Percentiles rank a stretch among this genome's conserved stretches.
Conservation (phyloP, 2,329 filamentous ascomycete species). For the Trichoderma koningii region DNA sequence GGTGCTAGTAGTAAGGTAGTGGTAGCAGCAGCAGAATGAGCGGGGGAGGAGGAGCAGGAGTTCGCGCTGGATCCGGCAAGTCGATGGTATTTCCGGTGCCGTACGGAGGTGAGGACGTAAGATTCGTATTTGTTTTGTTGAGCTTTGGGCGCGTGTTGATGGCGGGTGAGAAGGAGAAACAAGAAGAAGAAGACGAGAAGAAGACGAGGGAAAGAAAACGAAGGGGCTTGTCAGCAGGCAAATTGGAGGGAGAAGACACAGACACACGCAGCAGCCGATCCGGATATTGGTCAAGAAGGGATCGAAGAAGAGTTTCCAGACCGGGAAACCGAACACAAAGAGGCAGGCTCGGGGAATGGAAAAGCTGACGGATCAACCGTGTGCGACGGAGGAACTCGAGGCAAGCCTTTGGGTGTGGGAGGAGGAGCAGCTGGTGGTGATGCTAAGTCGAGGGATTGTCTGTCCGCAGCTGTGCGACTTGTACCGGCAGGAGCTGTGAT, state of each 20-base stretch:
- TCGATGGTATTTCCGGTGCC: background rate
- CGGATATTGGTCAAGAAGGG: background rate
- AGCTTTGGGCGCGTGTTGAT: background rate
- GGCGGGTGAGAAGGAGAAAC: background rate
- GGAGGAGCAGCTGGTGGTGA: background rate
- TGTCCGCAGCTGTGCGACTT: background rate
- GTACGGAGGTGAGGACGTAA: no score
- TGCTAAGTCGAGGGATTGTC: background rate
- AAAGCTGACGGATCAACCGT: slow-evolving; percentile 8
- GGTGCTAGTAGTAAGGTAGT: background rate
- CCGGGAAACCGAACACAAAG: background rate
- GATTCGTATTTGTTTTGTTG: background rate
- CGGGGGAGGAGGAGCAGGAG: slow-evolving; percentile 13
- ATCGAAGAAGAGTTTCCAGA: background rate
- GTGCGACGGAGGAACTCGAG: background rate
- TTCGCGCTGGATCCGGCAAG: slow-evolving; percentile 13
- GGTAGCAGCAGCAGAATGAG: background rate
- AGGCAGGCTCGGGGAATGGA: slow-evolving; percentile 2
- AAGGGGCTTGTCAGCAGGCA: background rate
- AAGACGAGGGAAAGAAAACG: background rate
- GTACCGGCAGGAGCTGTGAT: background rate
- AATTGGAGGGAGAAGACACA: background rate
- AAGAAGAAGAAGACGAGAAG: background rate
- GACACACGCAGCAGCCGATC: background rate
- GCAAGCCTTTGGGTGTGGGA: slow-evolving; percentile 10